Percentiles rank a stretch among this genome's conserved stretches.
These are phyloP conservation scores for Psidium friedrichsthalianum DNA, from an alignment of 345 rosid species.

Conservation along the genomic window DNA sequence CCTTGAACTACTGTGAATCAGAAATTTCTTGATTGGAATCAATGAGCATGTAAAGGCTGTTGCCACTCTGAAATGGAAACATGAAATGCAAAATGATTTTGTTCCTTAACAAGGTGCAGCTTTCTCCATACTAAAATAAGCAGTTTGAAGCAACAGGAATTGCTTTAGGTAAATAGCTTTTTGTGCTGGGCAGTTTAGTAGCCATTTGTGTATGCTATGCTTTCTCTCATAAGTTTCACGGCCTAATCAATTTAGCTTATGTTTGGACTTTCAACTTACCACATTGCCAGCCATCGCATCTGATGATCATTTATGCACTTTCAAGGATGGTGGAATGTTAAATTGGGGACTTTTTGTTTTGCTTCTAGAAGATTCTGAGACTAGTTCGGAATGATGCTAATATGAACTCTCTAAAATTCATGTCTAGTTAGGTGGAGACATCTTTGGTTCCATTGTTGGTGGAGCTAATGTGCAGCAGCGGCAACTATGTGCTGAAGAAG, in stretches of 20 bases:
- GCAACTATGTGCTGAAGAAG: conserved; percentile 41
- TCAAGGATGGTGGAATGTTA: neutral
- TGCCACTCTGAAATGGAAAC: neutral
- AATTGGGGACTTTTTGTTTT: neutral
- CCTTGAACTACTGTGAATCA: neutral
- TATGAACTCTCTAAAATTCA: neutral
- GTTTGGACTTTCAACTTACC: neutral
- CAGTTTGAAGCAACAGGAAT: neutral
- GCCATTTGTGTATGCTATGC: neutral
- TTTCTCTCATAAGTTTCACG: neutral
- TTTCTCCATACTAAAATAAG: neutral
- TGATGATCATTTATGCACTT: neutral
- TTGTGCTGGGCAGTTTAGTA: neutral
- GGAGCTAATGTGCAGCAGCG: conserved; percentile 51
- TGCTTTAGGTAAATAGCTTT: neutral
- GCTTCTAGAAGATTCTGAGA: neutral
- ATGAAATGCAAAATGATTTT: neutral
- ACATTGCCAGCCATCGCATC: neutral
- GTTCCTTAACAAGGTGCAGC: neutral
- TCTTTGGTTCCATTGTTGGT: conserved; percentile 71
- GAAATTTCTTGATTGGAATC: neutral
- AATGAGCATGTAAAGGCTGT: neutral
- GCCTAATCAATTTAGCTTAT: neutral
- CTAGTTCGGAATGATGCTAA: neutral
- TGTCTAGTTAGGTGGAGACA: conserved; percentile 39